Conservation (phyloP, 495 filamentous ascomycete species). For the Aspergillus homomorphus region DNA sequence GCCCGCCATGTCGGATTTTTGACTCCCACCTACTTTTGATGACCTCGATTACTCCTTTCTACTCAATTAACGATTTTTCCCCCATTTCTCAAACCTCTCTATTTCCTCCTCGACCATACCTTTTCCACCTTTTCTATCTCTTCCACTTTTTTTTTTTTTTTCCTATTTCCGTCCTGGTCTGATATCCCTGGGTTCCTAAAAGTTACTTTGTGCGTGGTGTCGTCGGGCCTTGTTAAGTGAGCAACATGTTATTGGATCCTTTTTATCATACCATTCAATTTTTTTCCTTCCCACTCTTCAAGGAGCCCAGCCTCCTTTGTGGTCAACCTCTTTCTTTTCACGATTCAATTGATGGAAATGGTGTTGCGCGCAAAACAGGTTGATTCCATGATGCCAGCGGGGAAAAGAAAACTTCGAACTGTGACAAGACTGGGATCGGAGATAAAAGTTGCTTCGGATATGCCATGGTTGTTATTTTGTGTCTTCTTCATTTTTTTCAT, state of each 20-base stretch:
- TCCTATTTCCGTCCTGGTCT: constrained; percentile 37
- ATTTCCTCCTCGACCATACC: constrained; percentile 23
- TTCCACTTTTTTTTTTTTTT: constrained; percentile 20
- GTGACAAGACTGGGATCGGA: constrained; percentile 20
- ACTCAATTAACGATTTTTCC: constrained; percentile 31
- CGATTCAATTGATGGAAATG: constrained; percentile 3
- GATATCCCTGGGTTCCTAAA: constrained; percentile 53
- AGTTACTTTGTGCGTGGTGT: constrained; percentile 43
- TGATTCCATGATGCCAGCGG: constrained; percentile 3
- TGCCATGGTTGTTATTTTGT: constrained; percentile 21
- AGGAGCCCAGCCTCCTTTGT: constrained; percentile 1
- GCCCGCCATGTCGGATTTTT: constrained; percentile 31
- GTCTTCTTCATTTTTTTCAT: constrained; percentile 19
- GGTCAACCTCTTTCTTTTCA: constrained; percentile 2
- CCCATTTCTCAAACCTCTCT: constrained; percentile 26
- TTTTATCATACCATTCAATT: not conserved
- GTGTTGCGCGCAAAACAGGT: not conserved
- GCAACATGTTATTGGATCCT: constrained; percentile 31
- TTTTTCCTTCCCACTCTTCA: not conserved
- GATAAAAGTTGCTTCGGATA: constrained; percentile 26
- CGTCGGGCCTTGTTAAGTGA: constrained; percentile 38
- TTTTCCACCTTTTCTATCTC: constrained; percentile 17
- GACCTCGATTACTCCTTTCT: constrained; percentile 33
- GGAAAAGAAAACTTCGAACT: constrained; percentile 8
- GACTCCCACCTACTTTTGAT: constrained; percentile 41